Conservation (phyloP, 2,329 filamentous ascomycete species). For the Trichoderma asperellum region DNA sequence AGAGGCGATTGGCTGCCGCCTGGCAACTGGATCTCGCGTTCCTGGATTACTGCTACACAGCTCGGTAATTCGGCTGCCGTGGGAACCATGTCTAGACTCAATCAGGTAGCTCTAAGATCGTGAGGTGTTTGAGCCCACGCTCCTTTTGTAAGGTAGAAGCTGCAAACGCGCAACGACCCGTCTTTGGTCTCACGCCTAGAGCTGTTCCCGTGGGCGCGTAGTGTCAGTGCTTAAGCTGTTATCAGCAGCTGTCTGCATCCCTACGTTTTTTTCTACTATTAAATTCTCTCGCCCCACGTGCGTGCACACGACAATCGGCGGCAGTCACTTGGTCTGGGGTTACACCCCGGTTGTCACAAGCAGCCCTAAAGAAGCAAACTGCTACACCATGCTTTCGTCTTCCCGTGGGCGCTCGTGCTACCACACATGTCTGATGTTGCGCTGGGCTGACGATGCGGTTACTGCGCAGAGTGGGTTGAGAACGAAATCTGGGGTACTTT, state of each 20-base stretch:
- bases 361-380: constrained; percentile 17
- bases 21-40: constrained; percentile 21
- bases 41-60: constrained; percentile 27
- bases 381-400: background rate
- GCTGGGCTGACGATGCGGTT: background rate
- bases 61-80: constrained; percentile 23
- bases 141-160: constrained; percentile 25
- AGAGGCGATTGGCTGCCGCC: constrained; percentile 15
- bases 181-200: constrained; percentile 13
- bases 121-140: constrained; percentile 24
- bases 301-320: constrained; percentile 14
- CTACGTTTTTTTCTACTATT: background rate
- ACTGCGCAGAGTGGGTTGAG: background rate
- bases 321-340: constrained; percentile 9
- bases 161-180: background rate
- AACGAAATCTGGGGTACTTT: background rate
- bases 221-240: background rate
- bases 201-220: background rate
- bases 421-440: constrained; percentile 7
- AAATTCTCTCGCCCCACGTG: background rate
- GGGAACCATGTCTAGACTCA: constrained; percentile 2
- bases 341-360: background rate
- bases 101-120: constrained; percentile 21
- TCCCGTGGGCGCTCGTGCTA: background rate
- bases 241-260: background rate